Evolutionary conservation across 75 land plant genomes (phyloP).

Genomic region (Sequoiadendron giganteum): DNA sequence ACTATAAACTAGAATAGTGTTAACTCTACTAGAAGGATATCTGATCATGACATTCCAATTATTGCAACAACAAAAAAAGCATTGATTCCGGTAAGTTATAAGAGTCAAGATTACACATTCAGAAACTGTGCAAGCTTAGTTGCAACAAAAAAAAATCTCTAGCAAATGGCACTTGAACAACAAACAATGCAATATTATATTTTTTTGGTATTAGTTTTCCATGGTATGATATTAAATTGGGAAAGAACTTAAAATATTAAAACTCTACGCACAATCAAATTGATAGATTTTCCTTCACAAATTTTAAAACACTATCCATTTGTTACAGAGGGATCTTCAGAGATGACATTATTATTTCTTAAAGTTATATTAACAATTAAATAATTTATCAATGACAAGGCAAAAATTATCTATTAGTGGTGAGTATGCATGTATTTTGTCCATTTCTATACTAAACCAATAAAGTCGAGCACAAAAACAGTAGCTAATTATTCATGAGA

Average conservation of each 20-base stretch:
- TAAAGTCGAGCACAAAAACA: background rate
- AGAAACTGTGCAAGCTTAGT: background rate
- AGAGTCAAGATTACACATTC: background rate
- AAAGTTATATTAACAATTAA: background rate
- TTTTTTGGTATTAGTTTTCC: background rate
- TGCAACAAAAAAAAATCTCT: background rate
- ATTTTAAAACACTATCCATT: background rate
- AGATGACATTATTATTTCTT: background rate
- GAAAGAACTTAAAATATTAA: background rate
- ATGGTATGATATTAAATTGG: background rate
- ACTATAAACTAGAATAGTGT: background rate
- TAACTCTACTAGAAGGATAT: background rate
- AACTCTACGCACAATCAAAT: background rate
- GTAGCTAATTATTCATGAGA: background rate
- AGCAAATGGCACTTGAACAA: background rate
- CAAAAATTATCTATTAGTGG: background rate
- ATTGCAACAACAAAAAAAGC: background rate
- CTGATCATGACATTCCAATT: background rate
- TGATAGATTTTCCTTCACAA: background rate
- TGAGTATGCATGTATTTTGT: background rate
- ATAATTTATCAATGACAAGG: background rate
- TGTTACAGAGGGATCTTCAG: too few species aligned
- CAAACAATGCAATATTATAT: background rate
- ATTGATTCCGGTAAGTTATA: background rate
- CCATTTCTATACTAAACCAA: background rate